phyloP scores from a whole-genome alignment of 371 early-diverging fungal species.

The Rhizomucor miehei region DNA sequence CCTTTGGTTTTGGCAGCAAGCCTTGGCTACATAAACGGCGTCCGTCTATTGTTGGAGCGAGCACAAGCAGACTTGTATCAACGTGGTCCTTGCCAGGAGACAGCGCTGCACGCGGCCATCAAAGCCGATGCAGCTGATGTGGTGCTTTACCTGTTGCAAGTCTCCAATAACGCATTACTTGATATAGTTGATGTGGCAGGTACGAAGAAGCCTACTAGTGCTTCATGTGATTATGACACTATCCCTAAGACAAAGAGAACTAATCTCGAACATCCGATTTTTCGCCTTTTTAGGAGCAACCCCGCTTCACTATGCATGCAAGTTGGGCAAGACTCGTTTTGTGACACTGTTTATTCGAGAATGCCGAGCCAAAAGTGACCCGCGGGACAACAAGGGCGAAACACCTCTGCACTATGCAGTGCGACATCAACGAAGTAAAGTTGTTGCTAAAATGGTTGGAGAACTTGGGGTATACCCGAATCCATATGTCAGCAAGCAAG shows the following conservation, averaged over 20 bases:
- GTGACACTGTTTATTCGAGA: conserved; percentile 26
- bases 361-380: conserved; percentile 15
- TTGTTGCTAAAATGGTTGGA: conserved; percentile 23
- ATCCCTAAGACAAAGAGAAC: no score
- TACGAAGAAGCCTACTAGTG: conserved; percentile 12
- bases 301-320: conserved; percentile 47
- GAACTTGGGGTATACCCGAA: conserved; percentile 37
- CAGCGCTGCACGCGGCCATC: conserved; percentile 38
- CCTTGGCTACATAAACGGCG: conserved; percentile 31
- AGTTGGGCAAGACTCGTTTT: conserved; percentile 23
- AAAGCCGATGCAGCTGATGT: conserved; percentile 25
- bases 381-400: conserved; percentile 33
- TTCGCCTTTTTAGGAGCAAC: conserved; percentile 30
- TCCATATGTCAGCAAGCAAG: conserved; percentile 30
- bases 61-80: conserved; percentile 17
- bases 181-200: conserved; percentile 27
- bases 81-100: conserved; percentile 29
- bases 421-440: conserved; percentile 25
- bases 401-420: conserved; percentile 46
- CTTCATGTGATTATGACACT: background rate
- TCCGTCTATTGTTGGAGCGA: conserved; percentile 26
- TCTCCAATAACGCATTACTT: conserved; percentile 16
- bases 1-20: conserved; percentile 40
- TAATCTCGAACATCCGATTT: background rate
- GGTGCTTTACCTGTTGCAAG: conserved; percentile 20